These are phyloP conservation scores for Solanum appendiculatum DNA, from an alignment of 257 asterid genomes.

Conservation along the genomic window DNA sequence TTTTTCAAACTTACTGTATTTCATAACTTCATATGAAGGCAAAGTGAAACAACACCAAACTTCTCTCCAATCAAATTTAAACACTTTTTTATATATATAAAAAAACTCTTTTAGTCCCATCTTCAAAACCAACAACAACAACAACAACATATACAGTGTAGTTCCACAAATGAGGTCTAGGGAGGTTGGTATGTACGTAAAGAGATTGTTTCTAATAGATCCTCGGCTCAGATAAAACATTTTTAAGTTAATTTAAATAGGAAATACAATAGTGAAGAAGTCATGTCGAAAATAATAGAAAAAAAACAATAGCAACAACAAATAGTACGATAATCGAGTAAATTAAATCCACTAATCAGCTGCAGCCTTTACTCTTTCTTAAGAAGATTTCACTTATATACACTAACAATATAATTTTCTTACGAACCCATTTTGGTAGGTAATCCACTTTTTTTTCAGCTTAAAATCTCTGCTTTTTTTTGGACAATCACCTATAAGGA, in stretches of 20 bases:
- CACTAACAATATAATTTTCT: background rate
- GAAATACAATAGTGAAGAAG: background rate
- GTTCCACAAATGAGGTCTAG: background rate
- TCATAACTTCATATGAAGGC: constrained; percentile 49
- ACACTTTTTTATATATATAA: no score
- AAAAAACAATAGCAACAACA: background rate
- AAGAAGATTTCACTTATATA: background rate
- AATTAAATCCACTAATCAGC: background rate
- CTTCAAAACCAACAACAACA: background rate
- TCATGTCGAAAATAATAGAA: background rate
- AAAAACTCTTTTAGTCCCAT: background rate
- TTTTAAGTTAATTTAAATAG: background rate
- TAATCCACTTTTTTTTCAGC: background rate
- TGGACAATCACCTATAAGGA: background rate
- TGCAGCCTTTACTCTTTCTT: background rate
- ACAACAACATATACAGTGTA: background rate
- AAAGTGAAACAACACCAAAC: constrained; percentile 63
- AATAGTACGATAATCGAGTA: background rate
- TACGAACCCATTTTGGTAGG: background rate
- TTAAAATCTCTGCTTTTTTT: background rate
- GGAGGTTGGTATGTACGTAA: background rate
- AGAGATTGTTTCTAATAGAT: background rate
- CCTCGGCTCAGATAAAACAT: background rate
- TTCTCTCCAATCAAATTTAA: background rate
- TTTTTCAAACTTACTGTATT: constrained; percentile 2